These are phyloP conservation scores for Zymoseptoria tritici DNA, from an alignment of 2,329 filamentous ascomycete genomes.

Conservation along the genomic window DNA sequence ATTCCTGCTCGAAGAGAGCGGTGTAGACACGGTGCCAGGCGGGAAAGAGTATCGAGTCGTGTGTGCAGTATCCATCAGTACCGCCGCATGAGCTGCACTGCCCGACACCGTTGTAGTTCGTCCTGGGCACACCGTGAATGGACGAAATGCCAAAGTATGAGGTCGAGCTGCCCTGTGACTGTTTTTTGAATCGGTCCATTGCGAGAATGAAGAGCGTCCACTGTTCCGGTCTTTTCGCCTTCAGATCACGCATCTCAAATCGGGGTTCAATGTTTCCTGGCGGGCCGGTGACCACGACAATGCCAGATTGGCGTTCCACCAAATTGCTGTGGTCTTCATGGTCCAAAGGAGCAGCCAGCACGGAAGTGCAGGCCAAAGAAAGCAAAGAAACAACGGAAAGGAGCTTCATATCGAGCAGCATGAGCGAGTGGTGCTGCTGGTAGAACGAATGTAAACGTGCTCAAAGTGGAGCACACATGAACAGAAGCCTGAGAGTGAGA, in stretches of 20 bases:
- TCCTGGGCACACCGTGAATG: slow-evolving; percentile 22
- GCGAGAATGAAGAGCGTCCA: slow-evolving; percentile 18
- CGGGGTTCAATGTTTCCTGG: slow-evolving; percentile 11
- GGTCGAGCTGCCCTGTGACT: slow-evolving; percentile 4
- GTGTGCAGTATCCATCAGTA: slow-evolving; percentile 30
- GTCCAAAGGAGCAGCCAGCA: slow-evolving; percentile 11
- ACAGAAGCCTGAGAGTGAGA: neutral
- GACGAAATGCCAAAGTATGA: slow-evolving; percentile 13
- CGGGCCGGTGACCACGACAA: slow-evolving; percentile 15
- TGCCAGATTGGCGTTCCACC: slow-evolving; percentile 8
- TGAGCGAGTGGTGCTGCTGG: neutral
- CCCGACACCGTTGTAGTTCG: slow-evolving; percentile 24
- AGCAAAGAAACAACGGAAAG: neutral
- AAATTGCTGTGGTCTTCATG: slow-evolving; percentile 10
- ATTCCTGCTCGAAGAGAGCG: slow-evolving; percentile 29
- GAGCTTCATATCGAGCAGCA: neutral
- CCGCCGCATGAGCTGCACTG: slow-evolving; percentile 22
- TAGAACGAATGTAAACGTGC: neutral
- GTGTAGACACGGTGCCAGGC: slow-evolving; percentile 29
- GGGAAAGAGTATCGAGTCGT: slow-evolving; percentile 29
- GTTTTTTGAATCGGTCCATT: slow-evolving; percentile 11
- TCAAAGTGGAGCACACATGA: neutral
- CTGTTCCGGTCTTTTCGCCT: slow-evolving; percentile 8
- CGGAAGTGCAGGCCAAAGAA: slow-evolving; percentile 7
- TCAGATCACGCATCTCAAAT: slow-evolving; percentile 16